Percentiles rank a stretch among this genome's conserved stretches.
These are phyloP conservation scores for Sarocladium brachiariae DNA, from an alignment of 2,329 filamentous ascomycete species.

Conservation along the genomic window DNA sequence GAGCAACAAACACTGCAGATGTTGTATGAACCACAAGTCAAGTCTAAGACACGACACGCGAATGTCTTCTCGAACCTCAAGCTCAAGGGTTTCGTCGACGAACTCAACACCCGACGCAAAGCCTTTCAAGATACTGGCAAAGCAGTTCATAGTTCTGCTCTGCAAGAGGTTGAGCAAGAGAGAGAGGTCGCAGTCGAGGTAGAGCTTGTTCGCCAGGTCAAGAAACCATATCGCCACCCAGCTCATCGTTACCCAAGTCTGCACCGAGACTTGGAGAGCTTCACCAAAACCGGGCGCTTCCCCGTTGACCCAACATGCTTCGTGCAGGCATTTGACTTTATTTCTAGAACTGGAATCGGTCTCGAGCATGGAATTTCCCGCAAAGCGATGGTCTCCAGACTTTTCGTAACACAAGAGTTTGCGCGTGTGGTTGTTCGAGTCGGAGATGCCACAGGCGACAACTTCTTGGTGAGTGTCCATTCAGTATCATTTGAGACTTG, in stretches of 20 bases:
- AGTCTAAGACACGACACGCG: slow-evolving; percentile 17
- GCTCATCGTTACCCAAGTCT: slow-evolving; percentile 38
- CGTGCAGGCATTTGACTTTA: slow-evolving; percentile 31
- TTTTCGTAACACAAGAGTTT: slow-evolving; percentile 30
- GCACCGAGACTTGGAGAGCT: slow-evolving; percentile 37
- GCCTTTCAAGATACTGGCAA: background rate
- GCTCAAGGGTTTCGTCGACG: background rate
- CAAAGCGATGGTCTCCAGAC: slow-evolving; percentile 9
- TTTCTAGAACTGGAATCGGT: slow-evolving; percentile 29
- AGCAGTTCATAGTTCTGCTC: slow-evolving; percentile 20
- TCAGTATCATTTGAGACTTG: no score
- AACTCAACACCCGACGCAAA: background rate
- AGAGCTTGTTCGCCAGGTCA: slow-evolving; percentile 47
- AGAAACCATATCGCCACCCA: slow-evolving; percentile 35
- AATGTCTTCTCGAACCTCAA: slow-evolving; percentile 5
- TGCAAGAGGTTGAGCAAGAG: slow-evolving; percentile 56
- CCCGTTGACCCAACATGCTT: slow-evolving; percentile 16
- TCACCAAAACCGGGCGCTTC: slow-evolving; percentile 34
- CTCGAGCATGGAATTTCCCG: slow-evolving; percentile 20
- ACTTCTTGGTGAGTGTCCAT: slow-evolving; percentile 1
- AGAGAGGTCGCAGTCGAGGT: slow-evolving; percentile 53
- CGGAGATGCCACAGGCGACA: background rate
- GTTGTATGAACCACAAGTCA: slow-evolving; percentile 38
- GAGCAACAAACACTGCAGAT: slow-evolving; percentile 46
- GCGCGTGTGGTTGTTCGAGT: slow-evolving; percentile 15